Conservation (phyloP, 306 rosid genomes). For the Cucurbita pepo region DNA sequence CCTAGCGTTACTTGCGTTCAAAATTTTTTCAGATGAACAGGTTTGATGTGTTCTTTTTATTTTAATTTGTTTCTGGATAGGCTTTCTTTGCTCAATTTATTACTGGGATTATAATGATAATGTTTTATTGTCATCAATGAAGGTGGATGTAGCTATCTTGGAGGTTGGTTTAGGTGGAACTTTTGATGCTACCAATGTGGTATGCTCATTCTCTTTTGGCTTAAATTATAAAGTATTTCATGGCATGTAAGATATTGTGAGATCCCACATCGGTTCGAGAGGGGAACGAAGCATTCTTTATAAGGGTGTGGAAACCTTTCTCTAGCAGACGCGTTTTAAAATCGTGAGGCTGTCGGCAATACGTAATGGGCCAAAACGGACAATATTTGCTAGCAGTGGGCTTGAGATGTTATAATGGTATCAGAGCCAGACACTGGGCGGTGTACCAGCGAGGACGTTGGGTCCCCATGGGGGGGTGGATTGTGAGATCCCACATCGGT, state of each 20-base stretch:
- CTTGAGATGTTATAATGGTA: too few species aligned
- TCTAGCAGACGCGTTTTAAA: too few species aligned
- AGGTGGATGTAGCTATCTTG: slow-evolving; percentile 77
- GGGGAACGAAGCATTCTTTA: too few species aligned
- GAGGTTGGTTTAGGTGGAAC: slow-evolving; percentile 92
- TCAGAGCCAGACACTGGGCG: too few species aligned
- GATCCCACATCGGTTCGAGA: too few species aligned
- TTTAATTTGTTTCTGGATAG: not conserved
- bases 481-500: too few species aligned
- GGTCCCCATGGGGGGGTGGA: too few species aligned
- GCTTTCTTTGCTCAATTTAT: not conserved
- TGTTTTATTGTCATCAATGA: slow-evolving; percentile 10
- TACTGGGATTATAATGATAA: not conserved
- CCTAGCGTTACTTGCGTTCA: slow-evolving; percentile 85
- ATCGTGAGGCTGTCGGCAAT: too few species aligned
- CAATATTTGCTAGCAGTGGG: too few species aligned
- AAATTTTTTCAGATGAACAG: slow-evolving; percentile 82
- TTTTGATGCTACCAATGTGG: slow-evolving; percentile 89
- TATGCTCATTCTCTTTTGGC: slow-evolving; percentile 12
- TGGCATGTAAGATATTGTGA: not conserved
- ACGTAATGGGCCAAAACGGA: too few species aligned
- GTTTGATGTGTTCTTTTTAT: slow-evolving; percentile 20
- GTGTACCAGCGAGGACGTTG: too few species aligned
- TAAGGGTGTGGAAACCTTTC: too few species aligned
- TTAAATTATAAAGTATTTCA: not conserved